These are phyloP conservation scores for Penicillium cosmopolitanum DNA, from an alignment of 495 filamentous ascomycete genomes.

Conservation along the genomic window DNA sequence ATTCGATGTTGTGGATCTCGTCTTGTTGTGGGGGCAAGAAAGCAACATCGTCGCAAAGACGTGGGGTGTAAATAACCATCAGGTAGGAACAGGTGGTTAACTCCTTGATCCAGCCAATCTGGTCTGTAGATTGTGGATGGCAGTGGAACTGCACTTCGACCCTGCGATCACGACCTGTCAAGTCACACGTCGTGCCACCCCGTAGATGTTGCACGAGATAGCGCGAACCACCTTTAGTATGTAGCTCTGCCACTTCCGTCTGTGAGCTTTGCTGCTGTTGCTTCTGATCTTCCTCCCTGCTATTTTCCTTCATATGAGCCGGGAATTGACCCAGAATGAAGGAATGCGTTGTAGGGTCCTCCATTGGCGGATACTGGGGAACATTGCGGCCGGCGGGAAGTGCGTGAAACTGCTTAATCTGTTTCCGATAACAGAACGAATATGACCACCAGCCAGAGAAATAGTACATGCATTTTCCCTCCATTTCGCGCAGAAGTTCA, in stretches of 20 bases:
- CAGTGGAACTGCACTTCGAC: constrained; percentile 96
- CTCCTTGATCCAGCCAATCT: constrained; percentile 95
- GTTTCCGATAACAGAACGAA: constrained; percentile 87
- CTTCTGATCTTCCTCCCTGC: constrained; percentile 21
- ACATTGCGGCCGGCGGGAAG: constrained; percentile 66
- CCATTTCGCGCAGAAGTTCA: constrained; percentile 86
- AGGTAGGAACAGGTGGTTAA: constrained; percentile 90
- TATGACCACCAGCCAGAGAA: constrained; percentile 97
- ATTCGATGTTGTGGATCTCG: constrained; percentile 76
- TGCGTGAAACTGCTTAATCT: constrained; percentile 92
- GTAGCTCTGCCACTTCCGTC: constrained; percentile 62
- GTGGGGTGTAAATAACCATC: constrained; percentile 92
- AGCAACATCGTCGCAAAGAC: constrained; percentile 89
- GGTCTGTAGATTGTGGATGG: constrained; percentile 76
- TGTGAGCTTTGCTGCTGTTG: constrained; percentile 34
- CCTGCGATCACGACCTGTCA: constrained; percentile 81
- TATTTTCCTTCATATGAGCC: constrained; percentile 23
- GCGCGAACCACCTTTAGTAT: constrained; percentile 78
- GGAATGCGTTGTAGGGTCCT: constrained; percentile 75
- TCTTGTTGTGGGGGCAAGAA: constrained; percentile 86
- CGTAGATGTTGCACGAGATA: constrained; percentile 89
- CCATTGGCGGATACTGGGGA: constrained; percentile 69
- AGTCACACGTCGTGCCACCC: constrained; percentile 87
- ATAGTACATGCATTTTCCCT: constrained; percentile 89
- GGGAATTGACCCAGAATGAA: constrained; percentile 75